These are phyloP conservation scores for Polytolypa hystricis DNA, from an alignment of 2,329 filamentous ascomycete species.

Conservation along the genomic window DNA sequence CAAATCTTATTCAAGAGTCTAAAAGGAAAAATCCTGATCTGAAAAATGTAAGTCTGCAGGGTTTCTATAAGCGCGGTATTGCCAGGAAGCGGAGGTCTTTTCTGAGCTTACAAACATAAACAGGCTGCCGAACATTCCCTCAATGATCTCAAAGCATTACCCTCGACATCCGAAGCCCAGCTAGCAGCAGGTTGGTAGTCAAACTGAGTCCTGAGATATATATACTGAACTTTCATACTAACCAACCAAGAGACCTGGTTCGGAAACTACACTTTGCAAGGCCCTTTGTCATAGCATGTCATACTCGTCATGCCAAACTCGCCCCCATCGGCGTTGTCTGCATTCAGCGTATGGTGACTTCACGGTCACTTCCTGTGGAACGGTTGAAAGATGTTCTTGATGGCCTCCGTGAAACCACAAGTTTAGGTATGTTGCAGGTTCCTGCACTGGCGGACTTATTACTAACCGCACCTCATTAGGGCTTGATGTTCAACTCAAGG, in stretches of 20 bases:
- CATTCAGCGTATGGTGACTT: slow-evolving; percentile 76
- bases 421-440: slow-evolving; percentile 44
- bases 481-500: slow-evolving; percentile 89
- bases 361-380: slow-evolving; percentile 64
- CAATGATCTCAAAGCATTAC: slow-evolving; percentile 70
- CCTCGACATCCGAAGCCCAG: slow-evolving; percentile 64
- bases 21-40: slow-evolving; percentile 90
- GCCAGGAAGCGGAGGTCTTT: slow-evolving; percentile 2
- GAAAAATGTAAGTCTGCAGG: slow-evolving; percentile 46
- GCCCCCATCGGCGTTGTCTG: slow-evolving; percentile 79
- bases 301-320: slow-evolving; percentile 81
- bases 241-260: slow-evolving; percentile 56
- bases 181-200: slow-evolving; percentile 54
- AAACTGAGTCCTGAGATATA: slow-evolving; percentile 4
- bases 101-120: slow-evolving; percentile 2
- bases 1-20: slow-evolving; percentile 86
- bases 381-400: slow-evolving; percentile 79
- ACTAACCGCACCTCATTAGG: slow-evolving; percentile 29
- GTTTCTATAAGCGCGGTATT: slow-evolving; percentile 4
- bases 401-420: slow-evolving; percentile 71
- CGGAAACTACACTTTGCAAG: slow-evolving; percentile 76
- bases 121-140: slow-evolving; percentile 89
- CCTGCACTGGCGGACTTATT: slow-evolving; percentile 1
- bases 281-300: slow-evolving; percentile 87
- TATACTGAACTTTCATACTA: slow-evolving; percentile 14